Evolutionary conservation across 306 rosid species (phyloP).

Genomic region (Cicer yamashitae): DNA sequence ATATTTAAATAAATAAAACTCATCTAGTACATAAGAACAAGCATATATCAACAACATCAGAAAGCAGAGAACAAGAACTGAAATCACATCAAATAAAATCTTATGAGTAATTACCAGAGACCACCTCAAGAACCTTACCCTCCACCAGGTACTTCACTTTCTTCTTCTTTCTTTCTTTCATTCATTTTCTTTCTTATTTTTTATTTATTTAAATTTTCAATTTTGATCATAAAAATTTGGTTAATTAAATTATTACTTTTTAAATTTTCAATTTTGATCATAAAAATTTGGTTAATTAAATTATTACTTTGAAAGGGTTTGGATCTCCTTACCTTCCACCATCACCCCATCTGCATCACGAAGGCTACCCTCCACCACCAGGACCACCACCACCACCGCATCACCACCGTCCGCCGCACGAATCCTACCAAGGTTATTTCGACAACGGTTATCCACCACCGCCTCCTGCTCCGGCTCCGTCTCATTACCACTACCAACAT

Average conservation of each 20-base stretch:
- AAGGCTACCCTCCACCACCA: constrained; percentile 46
- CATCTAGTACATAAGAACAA: too few species aligned
- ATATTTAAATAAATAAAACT: too few species aligned
- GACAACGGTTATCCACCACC: constrained; percentile 61
- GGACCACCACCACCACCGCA: constrained; percentile 48
- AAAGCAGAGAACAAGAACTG: not conserved
- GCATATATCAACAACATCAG: not conserved
- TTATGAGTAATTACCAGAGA: constrained; percentile 17
- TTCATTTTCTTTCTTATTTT: not conserved
- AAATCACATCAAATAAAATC: not conserved
- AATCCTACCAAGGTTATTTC: constrained; percentile 85
- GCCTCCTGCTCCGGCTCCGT: constrained; percentile 47
- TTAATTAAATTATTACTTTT: too few species aligned
- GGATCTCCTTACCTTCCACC: constrained; percentile 62
- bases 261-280: too few species aligned
- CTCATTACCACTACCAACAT: constrained; percentile 46
- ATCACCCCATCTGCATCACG: constrained; percentile 52
- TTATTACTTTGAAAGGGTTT: constrained; percentile 42
- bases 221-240: too few species aligned
- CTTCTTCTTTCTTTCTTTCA: not conserved
- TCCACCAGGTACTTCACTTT: constrained; percentile 3
- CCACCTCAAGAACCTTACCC: not conserved
- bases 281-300: too few species aligned
- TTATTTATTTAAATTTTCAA: too few species aligned
- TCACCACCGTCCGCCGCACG: constrained; percentile 48